Conservation (phyloP, 805 yeast species). For the Sugiyamaella floridensis region DNA sequence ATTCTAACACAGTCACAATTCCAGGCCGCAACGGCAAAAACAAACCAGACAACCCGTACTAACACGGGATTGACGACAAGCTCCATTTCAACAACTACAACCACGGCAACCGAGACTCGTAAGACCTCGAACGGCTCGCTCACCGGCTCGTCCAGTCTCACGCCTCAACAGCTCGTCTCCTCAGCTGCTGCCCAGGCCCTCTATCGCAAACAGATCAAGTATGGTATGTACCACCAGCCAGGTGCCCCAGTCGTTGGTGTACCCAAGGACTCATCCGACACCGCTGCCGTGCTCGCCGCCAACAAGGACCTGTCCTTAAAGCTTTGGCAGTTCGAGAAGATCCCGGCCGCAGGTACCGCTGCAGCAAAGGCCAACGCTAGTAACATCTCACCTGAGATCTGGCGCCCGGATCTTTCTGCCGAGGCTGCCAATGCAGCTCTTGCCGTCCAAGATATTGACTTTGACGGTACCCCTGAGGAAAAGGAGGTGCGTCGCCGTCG, state of each 20-base stretch:
- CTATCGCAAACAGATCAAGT: constrained; percentile 29
- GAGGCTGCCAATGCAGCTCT: constrained; percentile 52
- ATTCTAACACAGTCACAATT: neutral
- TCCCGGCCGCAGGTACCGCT: constrained; percentile 30
- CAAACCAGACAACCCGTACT: neutral
- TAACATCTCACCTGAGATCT: constrained; percentile 28
- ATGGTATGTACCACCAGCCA: constrained; percentile 31
- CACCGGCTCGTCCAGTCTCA: neutral
- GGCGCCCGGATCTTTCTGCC: constrained; percentile 43
- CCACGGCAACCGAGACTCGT: neutral
- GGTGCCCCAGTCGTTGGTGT: constrained; percentile 35
- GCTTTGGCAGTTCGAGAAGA: constrained; percentile 29
- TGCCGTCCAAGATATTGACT: constrained; percentile 29
- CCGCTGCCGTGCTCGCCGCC: constrained; percentile 31
- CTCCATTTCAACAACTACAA: neutral
- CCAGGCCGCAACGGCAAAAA: neutral
- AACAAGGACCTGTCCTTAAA: constrained; percentile 28
- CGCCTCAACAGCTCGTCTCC: constrained; percentile 10
- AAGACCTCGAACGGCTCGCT: neutral
- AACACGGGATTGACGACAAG: constrained; percentile 1
- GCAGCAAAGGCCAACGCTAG: constrained; percentile 30
- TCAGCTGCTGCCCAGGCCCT: constrained; percentile 30
- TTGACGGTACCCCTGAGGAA: constrained; percentile 8
- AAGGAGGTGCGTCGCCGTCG: constrained; percentile 4
- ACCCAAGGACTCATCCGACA: constrained; percentile 24